Percentiles rank a stretch among this genome's conserved stretches.
phyloP scores from a whole-genome alignment of 148 eudicot species.

The Vaccinium vitisidaea region DNA sequence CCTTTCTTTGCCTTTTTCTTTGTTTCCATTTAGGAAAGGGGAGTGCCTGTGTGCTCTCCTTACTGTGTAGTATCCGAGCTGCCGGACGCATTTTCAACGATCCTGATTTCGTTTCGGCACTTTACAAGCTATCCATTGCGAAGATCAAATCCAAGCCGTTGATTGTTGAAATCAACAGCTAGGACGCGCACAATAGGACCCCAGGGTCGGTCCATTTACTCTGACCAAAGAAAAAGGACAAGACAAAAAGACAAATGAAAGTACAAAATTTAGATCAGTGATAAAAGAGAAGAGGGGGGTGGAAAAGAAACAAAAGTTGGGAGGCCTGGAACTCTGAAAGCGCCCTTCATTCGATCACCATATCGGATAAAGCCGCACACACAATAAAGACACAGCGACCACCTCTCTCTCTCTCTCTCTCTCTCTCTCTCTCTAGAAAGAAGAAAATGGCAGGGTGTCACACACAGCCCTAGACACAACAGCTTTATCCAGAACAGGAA shows the following conservation, averaged over 20 bases:
- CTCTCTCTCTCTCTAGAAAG: background rate
- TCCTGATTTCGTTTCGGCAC: no score
- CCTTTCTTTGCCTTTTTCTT: background rate
- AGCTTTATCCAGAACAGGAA: background rate
- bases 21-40: background rate
- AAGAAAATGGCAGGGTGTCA: constrained; percentile 9
- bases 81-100: accelerated
- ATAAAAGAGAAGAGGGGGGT: background rate
- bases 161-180: no score
- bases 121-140: no score
- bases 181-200: no score
- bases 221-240: background rate
- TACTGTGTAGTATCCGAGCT: no score
- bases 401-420: background rate
- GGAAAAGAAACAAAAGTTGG: background rate
- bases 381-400: background rate
- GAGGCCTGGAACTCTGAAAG: background rate
- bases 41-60: no score
- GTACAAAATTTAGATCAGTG: constrained; percentile 5
- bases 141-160: no score
- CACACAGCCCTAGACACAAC: background rate
- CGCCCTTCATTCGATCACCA: constrained; percentile 9
- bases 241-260: constrained; percentile 10
- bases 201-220: background rate
- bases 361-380: constrained; percentile 7